Evolutionary conservation across 2,329 filamentous ascomycete genomes (phyloP), one percentile per base, ranked within the genome.

Genomic region (Scolecobasidium constrictum): DNA sequence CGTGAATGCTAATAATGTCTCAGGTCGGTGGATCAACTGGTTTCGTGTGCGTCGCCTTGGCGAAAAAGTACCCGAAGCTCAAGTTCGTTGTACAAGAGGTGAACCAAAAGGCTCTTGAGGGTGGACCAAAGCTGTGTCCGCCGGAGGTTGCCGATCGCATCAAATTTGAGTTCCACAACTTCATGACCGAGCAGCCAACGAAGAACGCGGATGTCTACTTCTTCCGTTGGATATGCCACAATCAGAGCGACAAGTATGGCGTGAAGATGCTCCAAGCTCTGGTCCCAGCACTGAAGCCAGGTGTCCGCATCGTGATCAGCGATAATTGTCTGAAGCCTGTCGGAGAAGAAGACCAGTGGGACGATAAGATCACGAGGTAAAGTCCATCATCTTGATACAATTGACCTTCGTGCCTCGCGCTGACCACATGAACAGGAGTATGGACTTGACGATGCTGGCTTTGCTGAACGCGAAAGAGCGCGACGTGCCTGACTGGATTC

Each of bases 121-220:
- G 20, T 22, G 42, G 42, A 16, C 34, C 36, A 15, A 15, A 31
- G 42, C 26, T 13, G 16, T n/a, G 26, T 9, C 43, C 44, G n/a
- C n/a, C 6, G 6, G 44, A 46, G 19, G 26, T 47, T 20, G 31
- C 21, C 21, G 38, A 42, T 21, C 23, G 39, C 4, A 38, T 47
- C 11, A 23, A 42, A 15, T 61, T 60, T 19, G 41, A 51, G 26
- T 45, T 44, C 9, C 52, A 61, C 18, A 56, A 61, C 35, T 61
- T 60, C 50, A 61, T 60, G 46, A 52, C 42, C 1, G 42, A 47
- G 2, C 58, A 62, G 20, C 48, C 52, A 1, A 43, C 58, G 28
- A 48, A 50, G 6, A 52, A 48, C 6, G 58, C 56, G 2, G 56
- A 56, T 26, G 54, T 58, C 18, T 61, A 60, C 44, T 56, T 59